phyloP scores from a whole-genome alignment of 805 yeast genomes.

The Kregervanrija pseudodelftensis region DNA sequence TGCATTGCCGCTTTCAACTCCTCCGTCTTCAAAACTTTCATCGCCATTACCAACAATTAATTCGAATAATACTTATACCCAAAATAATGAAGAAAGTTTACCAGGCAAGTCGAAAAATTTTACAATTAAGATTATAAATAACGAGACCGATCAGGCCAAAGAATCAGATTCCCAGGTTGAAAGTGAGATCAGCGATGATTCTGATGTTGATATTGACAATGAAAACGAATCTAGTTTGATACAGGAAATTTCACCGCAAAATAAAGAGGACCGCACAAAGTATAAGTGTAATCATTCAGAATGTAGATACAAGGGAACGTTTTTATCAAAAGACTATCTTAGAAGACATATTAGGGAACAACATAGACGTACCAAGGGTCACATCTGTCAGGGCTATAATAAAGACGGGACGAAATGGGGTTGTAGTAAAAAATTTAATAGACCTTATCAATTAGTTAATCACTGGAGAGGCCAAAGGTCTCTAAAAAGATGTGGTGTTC shows the following conservation, averaged over 20 bases:
- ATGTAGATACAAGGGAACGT: constrained; percentile 26
- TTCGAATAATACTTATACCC: too few relatives aligned
- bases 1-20: too few relatives aligned
- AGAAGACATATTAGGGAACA: constrained; percentile 27
- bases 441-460: constrained; percentile 29
- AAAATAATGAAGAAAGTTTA: too few relatives aligned
- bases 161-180: not conserved
- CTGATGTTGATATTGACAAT: not conserved
- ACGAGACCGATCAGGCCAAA: too few relatives aligned
- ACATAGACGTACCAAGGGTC: constrained; percentile 20
- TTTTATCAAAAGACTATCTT: constrained; percentile 23
- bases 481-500: constrained; percentile 24
- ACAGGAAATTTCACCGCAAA: not conserved
- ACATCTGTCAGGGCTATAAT: constrained; percentile 20
- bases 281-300: constrained; percentile 17
- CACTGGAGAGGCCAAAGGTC: constrained; percentile 29
- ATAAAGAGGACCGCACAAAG: not conserved
- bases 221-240: not conserved
- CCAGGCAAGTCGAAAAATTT: too few relatives aligned
- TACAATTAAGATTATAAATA: too few relatives aligned
- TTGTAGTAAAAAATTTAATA: constrained; percentile 24
- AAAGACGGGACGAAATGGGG: constrained; percentile 24
- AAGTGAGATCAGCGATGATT: not conserved
- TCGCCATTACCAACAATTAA: too few relatives aligned
- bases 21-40: too few relatives aligned